Conservation (phyloP, 2,329 filamentous ascomycete genomes). For the Proliferodiscus dingleyae region DNA sequence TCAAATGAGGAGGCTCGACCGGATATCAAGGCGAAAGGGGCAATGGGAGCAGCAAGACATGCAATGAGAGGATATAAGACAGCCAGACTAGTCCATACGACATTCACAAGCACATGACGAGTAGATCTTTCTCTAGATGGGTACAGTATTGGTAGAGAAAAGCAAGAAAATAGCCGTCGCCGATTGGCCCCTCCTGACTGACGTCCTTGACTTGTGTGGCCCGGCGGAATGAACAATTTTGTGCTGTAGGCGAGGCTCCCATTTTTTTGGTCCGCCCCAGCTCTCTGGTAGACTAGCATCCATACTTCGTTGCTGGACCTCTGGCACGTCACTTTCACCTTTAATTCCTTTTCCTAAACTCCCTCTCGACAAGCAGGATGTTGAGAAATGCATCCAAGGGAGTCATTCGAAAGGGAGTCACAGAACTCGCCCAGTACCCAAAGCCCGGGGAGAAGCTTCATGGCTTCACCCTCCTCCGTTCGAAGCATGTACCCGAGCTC, state of each 20-base stretch:
- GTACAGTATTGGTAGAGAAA: neutral
- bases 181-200: slow-evolving; percentile 12
- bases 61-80: no score
- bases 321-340: no score
- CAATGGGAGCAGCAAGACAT: neutral
- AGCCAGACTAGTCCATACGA: no score
- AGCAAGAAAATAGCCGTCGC: neutral
- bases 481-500: slow-evolving; percentile 90
- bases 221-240: no score
- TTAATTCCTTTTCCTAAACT: neutral
- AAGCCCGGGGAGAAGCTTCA: slow-evolving; percentile 80
- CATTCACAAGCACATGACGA: no score
- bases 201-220: slow-evolving; percentile 11
- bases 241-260: slow-evolving; percentile 3
- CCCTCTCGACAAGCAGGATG: slow-evolving; percentile 34
- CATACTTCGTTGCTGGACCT: neutral
- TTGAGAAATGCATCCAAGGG: slow-evolving; percentile 45
- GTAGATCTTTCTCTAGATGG: no score
- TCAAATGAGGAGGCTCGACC: slow-evolving; percentile 7
- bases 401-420: slow-evolving; percentile 59
- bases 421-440: slow-evolving; percentile 70
- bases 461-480: slow-evolving; percentile 84
- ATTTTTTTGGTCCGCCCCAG: no score
- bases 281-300: neutral
- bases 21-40: neutral